Evolutionary conservation across 192 early-diverging fungal genomes (phyloP).

Genomic region (Gaertneriomyces sp.): DNA sequence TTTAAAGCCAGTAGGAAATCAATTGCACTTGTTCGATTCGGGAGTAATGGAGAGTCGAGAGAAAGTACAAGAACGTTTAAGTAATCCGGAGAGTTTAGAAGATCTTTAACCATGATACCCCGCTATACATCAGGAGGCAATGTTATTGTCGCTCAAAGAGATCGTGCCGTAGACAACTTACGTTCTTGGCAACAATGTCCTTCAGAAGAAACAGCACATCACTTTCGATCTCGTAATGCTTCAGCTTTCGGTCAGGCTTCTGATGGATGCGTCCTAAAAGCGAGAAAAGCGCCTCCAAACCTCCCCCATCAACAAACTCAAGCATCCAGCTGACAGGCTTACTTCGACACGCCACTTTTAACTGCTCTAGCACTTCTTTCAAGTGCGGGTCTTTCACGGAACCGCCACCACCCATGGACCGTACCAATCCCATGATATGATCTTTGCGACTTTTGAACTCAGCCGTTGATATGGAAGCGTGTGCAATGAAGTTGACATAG

Average conservation of each 20-base stretch:
- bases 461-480: constrained; percentile 9
- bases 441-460: constrained; percentile 27
- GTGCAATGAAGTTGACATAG: constrained; percentile 36
- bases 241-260: constrained; percentile 41
- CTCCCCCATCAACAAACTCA: constrained; percentile 41
- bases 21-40: constrained; percentile 32
- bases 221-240: constrained; percentile 43
- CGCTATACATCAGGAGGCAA: constrained; percentile 20
- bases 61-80: constrained; percentile 40
- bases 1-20: constrained; percentile 46
- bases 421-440: constrained; percentile 34
- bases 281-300: constrained; percentile 32
- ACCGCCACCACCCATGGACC: constrained; percentile 8
- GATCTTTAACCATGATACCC: constrained; percentile 27
- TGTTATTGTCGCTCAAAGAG: not conserved
- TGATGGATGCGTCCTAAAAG: constrained; percentile 35
- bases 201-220: constrained; percentile 44
- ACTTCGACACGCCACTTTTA: constrained; percentile 35
- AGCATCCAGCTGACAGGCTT: constrained; percentile 35
- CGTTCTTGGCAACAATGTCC: constrained; percentile 38
- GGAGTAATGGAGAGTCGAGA: constrained; percentile 41
- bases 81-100: constrained; percentile 34
- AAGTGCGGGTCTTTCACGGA: constrained; percentile 14
- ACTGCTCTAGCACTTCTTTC: constrained; percentile 34
- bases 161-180: not conserved